Evolutionary conservation across 2,329 filamentous ascomycete species (phyloP).

Genomic region (Chrysoporthe puriensis): DNA sequence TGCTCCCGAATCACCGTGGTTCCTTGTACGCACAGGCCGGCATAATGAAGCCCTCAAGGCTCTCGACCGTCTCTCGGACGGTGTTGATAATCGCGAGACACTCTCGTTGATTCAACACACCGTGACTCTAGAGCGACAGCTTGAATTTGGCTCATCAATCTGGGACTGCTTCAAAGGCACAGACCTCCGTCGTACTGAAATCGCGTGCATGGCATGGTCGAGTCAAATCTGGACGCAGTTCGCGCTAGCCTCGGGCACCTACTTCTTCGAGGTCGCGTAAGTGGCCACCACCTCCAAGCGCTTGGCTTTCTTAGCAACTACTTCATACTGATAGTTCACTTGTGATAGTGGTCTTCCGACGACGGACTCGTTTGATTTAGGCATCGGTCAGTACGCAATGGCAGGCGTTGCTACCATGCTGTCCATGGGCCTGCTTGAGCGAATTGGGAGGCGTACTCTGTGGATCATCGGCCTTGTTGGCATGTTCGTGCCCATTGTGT

Average conservation of each 20-base stretch:
- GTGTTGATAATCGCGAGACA: slow-evolving; percentile 19
- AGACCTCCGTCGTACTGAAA: slow-evolving; percentile 33
- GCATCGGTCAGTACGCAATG: slow-evolving; percentile 15
- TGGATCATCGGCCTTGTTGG: slow-evolving; percentile 13
- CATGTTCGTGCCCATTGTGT: slow-evolving; percentile 15
- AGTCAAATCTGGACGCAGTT: slow-evolving; percentile 20
- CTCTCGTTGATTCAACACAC: slow-evolving; percentile 17
- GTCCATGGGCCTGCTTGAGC: slow-evolving; percentile 8
- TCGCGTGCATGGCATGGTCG: slow-evolving; percentile 40
- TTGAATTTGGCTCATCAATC: not conserved
- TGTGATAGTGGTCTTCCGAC: not conserved
- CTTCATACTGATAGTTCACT: not conserved
- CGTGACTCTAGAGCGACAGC: not conserved
- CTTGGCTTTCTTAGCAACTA: not conserved
- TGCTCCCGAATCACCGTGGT: slow-evolving; percentile 50
- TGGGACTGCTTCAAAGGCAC: slow-evolving; percentile 33
- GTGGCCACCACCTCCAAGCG: not conserved
- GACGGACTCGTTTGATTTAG: slow-evolving; percentile 11
- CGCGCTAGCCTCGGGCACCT: slow-evolving; percentile 15
- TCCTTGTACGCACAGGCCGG: slow-evolving; percentile 45
- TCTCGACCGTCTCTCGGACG: slow-evolving; percentile 46
- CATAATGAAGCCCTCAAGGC: slow-evolving; percentile 43
- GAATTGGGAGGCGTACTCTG: slow-evolving; percentile 9
- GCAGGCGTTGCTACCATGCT: slow-evolving; percentile 15
- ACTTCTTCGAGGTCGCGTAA: slow-evolving; percentile 17